Percentiles rank a stretch among this genome's conserved stretches.
phyloP scores from a whole-genome alignment of 139 green algal species.

The Haematococcus lacustris region DNA sequence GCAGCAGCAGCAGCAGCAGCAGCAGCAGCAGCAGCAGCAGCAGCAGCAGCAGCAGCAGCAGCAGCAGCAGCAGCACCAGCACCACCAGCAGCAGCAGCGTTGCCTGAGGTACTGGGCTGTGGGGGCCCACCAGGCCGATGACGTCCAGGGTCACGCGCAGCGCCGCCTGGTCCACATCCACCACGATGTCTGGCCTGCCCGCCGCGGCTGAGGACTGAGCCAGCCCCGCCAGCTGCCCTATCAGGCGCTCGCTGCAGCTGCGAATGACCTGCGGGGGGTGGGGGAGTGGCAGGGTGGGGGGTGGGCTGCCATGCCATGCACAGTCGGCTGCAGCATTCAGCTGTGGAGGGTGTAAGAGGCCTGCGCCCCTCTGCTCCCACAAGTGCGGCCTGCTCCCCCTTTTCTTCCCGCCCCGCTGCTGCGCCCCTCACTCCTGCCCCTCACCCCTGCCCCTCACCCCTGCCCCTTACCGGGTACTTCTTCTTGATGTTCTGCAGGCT shows the following conservation, averaged over 20 bases:
- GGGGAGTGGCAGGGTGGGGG: background rate
- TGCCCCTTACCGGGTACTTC: conserved; percentile 35
- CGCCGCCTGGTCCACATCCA: conserved; percentile 47
- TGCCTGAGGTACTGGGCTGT: too few species aligned
- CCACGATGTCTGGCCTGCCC: background rate
- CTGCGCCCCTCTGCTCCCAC: background rate
- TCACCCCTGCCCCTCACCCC: too few species aligned
- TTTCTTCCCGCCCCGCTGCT: background rate
- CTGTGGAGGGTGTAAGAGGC: background rate
- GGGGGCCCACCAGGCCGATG: conserved; percentile 45
- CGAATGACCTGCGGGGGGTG: conserved; percentile 5
- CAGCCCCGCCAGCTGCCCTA: conserved; percentile 17
- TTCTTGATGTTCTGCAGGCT: conserved; percentile 43
- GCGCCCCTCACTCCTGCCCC: too few species aligned
- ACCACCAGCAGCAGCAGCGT: background rate
- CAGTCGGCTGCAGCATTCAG: background rate
- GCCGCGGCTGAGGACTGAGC: background rate
- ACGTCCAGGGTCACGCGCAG: conserved; percentile 52
- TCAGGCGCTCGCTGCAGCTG: conserved; percentile 8
- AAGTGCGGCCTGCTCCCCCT: background rate
- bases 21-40: background rate
- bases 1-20: background rate
- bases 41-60: background rate
- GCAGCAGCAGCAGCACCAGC: background rate
- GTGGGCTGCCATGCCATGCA: background rate